These are phyloP conservation scores for Royoungia palumana DNA, from an alignment of 768 basidiomycete species.

Conservation along the genomic window DNA sequence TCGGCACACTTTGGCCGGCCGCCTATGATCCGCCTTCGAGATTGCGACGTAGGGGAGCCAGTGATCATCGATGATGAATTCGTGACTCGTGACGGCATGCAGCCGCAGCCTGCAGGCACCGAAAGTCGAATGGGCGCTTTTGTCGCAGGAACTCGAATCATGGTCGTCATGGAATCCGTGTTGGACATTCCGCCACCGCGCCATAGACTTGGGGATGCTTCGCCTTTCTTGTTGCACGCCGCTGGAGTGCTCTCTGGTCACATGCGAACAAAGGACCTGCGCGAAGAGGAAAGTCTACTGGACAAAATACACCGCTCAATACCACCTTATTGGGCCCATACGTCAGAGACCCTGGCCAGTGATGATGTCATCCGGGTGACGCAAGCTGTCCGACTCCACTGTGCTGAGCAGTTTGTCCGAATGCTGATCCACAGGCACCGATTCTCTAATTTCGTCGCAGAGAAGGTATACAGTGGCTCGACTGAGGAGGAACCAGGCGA, in stretches of 20 bases:
- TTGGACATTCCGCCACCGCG: slow-evolving; percentile 72
- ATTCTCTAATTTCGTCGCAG: slow-evolving; percentile 73
- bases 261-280: slow-evolving; percentile 58
- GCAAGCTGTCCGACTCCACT: slow-evolving; percentile 83
- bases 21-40: slow-evolving; percentile 78
- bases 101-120: slow-evolving; percentile 62
- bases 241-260: slow-evolving; percentile 63
- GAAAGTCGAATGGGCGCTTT: slow-evolving; percentile 82
- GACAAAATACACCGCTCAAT: slow-evolving; percentile 75
- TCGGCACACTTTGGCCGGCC: slow-evolving; percentile 87
- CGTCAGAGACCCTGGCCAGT: slow-evolving; percentile 73
- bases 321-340: slow-evolving; percentile 77
- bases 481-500: slow-evolving; percentile 56
- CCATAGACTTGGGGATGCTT: slow-evolving; percentile 56
- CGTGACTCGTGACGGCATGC: slow-evolving; percentile 70
- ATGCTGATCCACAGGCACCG: slow-evolving; percentile 88
- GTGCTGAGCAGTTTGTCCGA: slow-evolving; percentile 82
- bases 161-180: slow-evolving; percentile 86
- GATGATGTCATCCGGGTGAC: slow-evolving; percentile 88
- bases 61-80: slow-evolving; percentile 85
- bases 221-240: slow-evolving; percentile 76
- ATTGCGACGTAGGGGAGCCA: slow-evolving; percentile 91
- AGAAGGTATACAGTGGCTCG: slow-evolving; percentile 49
- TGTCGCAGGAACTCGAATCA: slow-evolving; percentile 68
- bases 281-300: slow-evolving; percentile 76